Evolutionary conservation across 768 basidiomycete genomes (phyloP), one percentile per base, ranked within the genome.

Genomic region (Tephrocybe sp.): DNA sequence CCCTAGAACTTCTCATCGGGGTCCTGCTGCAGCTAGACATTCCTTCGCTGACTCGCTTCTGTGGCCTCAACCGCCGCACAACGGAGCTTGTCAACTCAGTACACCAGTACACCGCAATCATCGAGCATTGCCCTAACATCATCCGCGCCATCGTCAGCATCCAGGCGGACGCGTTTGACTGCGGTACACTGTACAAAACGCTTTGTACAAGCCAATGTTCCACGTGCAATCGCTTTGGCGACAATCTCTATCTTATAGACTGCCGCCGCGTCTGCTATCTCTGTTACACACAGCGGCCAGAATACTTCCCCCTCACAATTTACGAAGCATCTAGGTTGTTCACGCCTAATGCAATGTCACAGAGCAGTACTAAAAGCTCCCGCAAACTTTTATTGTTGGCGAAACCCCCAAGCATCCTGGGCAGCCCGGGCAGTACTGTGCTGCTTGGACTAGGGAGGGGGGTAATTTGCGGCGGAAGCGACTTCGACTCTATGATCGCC

Each of bases 201-300:
- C n/a, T n/a, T 25, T 40, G 38, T 39, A 39, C 38, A 39, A 39
- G 38, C 38, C 12, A 24, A 39, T 39, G 38, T 39, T 39, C 5
- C 13, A 39, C 38, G 38, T 39, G 38, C 12, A 39, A 25, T 39
- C 38, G 5, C 38, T 39, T 39, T 39, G 36, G 36, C 9, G 36
- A 37, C 36, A 18, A 37, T 37, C 38, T 39, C 38, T 39, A 39
- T 39, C 38, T 39, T 39, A 39, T 39, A 39, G 18, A 39, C 22
- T 39, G 38, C 25, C 22, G 18, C 13, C 38, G 38, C 7, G 38
- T 39, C 22, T 39, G 38, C 36, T 37, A 37, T 22, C 22, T 37
- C 36, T 37, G 36, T 37, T 37, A 4, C 36, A 37, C 36, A 9
- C 36, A 6, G 36, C 36, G 36, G 18, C 19, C 19, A 22, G 36